phyloP scores from a whole-genome alignment of 257 asterid genomes.

The Cynanchum wilfordii region DNA sequence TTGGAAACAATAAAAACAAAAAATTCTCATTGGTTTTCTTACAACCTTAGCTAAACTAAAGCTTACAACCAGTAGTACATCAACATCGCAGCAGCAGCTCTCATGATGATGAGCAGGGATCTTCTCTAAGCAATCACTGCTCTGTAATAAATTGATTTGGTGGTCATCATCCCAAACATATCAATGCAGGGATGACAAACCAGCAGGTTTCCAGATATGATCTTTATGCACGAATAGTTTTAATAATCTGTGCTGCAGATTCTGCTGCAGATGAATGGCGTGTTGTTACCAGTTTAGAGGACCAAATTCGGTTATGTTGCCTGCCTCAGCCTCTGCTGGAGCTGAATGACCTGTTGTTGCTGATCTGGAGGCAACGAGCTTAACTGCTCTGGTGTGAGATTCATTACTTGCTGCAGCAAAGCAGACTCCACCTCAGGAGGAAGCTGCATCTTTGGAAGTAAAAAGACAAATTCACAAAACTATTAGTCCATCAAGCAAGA shows the following conservation, averaged over 20 bases:
- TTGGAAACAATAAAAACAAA: neutral
- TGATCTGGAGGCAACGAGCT: slow-evolving; percentile 81
- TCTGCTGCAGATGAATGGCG: slow-evolving; percentile 68
- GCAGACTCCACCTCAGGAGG: slow-evolving; percentile 63
- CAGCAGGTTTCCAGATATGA: neutral
- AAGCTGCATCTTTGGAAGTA: slow-evolving; percentile 41
- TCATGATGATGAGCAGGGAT: neutral
- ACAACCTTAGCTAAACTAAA: slow-evolving; percentile 1
- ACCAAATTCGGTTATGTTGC: slow-evolving; percentile 29
- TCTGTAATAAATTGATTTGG: slow-evolving; percentile 7
- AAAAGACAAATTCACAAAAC: neutral
- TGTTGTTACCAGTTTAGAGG: slow-evolving; percentile 78
- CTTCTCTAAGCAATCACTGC: slow-evolving; percentile 10
- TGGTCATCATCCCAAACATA: slow-evolving; percentile 3
- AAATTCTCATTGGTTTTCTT: slow-evolving; percentile 5
- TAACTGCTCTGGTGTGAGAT: slow-evolving; percentile 73
- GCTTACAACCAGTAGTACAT: slow-evolving; percentile 15
- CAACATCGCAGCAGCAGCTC: slow-evolving; percentile 14
- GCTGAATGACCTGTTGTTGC: slow-evolving; percentile 79
- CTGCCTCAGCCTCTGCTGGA: slow-evolving; percentile 86
- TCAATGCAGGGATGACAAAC: slow-evolving; percentile 4
- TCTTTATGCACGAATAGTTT: slow-evolving; percentile 18
- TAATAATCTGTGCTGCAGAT: slow-evolving; percentile 53
- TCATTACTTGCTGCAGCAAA: slow-evolving; percentile 71
- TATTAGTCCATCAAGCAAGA: neutral